Evolutionary conservation across 805 yeast species (phyloP).

Genomic region (Candida vaughaniae): DNA sequence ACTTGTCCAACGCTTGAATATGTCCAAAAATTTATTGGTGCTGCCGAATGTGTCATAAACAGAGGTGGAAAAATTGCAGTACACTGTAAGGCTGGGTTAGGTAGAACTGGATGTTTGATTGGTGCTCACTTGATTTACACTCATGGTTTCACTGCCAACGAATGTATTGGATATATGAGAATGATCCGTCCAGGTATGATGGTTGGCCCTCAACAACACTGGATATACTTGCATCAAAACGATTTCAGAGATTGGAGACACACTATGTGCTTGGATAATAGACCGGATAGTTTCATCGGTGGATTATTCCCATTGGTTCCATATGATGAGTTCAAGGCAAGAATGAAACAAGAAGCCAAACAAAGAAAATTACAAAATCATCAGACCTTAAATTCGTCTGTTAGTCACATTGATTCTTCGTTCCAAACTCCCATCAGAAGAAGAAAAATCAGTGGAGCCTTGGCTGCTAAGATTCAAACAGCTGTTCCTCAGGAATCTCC

Average conservation of each 20-base stretch:
- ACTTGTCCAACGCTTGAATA: slow-evolving; percentile 95
- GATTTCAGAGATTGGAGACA: slow-evolving; percentile 96
- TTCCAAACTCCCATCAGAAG: slow-evolving; percentile 76
- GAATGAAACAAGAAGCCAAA: slow-evolving; percentile 46
- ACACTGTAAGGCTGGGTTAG: slow-evolving; percentile 98
- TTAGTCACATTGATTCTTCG: slow-evolving; percentile 41
- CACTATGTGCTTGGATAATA: slow-evolving; percentile 76
- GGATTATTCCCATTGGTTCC: slow-evolving; percentile 63
- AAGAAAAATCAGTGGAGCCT: slow-evolving; percentile 62
- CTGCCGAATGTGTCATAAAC: slow-evolving; percentile 83
- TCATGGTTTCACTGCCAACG: slow-evolving; percentile 95
- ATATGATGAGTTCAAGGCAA: slow-evolving; percentile 58
- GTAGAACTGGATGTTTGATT: slow-evolving; percentile 95
- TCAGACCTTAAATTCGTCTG: slow-evolving; percentile 29
- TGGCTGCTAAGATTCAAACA: slow-evolving; percentile 63
- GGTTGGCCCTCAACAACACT: slow-evolving; percentile 99
- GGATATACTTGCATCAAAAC: slow-evolving; percentile 94
- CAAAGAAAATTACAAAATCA: slow-evolving; percentile 33
- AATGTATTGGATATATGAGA: slow-evolving; percentile 95
- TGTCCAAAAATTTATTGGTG: slow-evolving; percentile 91
- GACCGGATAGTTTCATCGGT: slow-evolving; percentile 65
- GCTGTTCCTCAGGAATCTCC: slow-evolving; percentile 93
- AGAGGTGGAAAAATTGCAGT: slow-evolving; percentile 94
- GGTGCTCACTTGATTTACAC: slow-evolving; percentile 97
- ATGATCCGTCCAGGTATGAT: slow-evolving; percentile 99